A percentile compares a stretch with the other conserved stretches of the same genome.
Evolutionary conservation across 2,329 filamentous ascomycete genomes (phyloP).

Genomic region (Arthrobotrys iridis): DNA sequence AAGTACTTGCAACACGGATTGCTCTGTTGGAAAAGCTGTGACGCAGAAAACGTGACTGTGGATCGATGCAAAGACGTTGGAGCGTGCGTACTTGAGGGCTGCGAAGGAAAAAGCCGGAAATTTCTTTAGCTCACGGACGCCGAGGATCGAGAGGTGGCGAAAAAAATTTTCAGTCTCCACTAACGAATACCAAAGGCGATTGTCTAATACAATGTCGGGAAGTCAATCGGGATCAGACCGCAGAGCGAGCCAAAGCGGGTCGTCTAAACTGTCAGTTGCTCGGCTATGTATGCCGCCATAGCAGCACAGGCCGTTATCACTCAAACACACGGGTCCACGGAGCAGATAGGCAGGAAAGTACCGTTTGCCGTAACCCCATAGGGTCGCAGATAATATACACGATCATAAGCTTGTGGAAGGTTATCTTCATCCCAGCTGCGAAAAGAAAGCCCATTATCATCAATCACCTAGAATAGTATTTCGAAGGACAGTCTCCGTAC

Average conservation of each 20-base stretch:
- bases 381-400: too few species aligned
- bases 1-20: slow-evolving; percentile 19
- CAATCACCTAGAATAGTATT: too few species aligned
- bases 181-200: not conserved
- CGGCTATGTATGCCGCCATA: slow-evolving; percentile 5
- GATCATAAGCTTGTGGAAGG: too few species aligned
- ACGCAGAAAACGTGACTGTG: not conserved
- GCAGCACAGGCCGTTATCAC: slow-evolving; percentile 20
- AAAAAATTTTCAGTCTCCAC: not conserved
- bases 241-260: not conserved
- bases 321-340: slow-evolving; percentile 13
- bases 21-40: slow-evolving; percentile 5
- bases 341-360: not conserved
- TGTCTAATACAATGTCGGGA: slow-evolving; percentile 30
- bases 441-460: too few species aligned
- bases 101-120: slow-evolving; percentile 10
- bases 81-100: not conserved
- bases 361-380: too few species aligned
- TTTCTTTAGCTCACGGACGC: not conserved
- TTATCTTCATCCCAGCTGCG: too few species aligned
- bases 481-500: too few species aligned
- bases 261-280: slow-evolving; percentile 10
- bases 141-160: not conserved
- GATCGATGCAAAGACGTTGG: not conserved
- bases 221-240: slow-evolving; percentile 25